phyloP scores from a whole-genome alignment of 2,329 filamentous ascomycete species.

The Penicillium sp. region DNA sequence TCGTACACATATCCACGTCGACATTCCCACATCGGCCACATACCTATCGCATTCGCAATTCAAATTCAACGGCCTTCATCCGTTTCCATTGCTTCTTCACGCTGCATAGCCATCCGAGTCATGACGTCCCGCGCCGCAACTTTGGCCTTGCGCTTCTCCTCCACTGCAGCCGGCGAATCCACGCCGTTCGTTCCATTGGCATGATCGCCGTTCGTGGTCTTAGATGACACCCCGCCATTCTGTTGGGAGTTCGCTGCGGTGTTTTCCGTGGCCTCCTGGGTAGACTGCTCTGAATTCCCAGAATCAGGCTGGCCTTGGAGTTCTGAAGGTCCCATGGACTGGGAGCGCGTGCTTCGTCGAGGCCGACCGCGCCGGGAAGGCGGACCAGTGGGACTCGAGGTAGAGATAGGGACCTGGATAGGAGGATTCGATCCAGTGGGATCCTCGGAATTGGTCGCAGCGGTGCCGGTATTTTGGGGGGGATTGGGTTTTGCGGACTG shows the following conservation, averaged over 20 bases:
- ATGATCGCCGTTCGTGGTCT: background rate
- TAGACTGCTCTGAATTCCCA: background rate
- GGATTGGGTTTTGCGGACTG: slow-evolving; percentile 14
- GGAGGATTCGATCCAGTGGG: slow-evolving; percentile 1
- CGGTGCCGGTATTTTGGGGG: slow-evolving; percentile 13
- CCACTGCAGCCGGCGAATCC: background rate
- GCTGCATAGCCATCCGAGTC: slow-evolving; percentile 38
- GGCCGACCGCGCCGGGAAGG: slow-evolving; percentile 7
- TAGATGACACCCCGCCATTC: background rate
- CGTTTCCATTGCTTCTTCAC: slow-evolving; percentile 40
- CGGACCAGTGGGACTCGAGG: too few species aligned
- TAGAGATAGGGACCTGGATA: slow-evolving; percentile 1
- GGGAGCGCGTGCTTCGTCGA: slow-evolving; percentile 17
- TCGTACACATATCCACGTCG: background rate
- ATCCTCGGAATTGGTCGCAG: slow-evolving; percentile 10
- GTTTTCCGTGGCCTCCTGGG: background rate
- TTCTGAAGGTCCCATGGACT: slow-evolving; percentile 6
- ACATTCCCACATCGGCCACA: too few species aligned
- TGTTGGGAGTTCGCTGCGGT: background rate
- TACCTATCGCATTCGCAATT: too few species aligned
- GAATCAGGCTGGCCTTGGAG: background rate
- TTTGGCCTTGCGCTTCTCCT: slow-evolving; percentile 34
- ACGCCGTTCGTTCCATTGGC: background rate
- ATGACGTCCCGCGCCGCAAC: slow-evolving; percentile 36
- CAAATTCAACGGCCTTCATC: slow-evolving; percentile 24